Base-by-base conservation (phyloP, 768 basidiomycete species). In the Mycena maculata region DNA sequence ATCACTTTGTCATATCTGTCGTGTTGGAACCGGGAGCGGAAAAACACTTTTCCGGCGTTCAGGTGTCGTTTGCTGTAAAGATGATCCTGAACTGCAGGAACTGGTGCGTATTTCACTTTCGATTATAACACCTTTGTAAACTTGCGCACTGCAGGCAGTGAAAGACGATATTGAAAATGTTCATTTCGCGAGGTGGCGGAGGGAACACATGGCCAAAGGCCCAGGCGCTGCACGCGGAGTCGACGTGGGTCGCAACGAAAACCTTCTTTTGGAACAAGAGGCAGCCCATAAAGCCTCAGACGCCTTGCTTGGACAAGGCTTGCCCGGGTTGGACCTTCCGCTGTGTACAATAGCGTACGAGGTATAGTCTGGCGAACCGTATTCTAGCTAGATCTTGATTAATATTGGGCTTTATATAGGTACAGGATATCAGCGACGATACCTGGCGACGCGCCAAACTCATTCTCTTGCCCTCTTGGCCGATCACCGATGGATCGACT, bases 381-480 rank as follows among this genome's bases (percentile, higher is more conserved):
- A 27, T 59, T 22, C 27, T 44, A 18, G 55, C 49, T 20, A 55
- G 22, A 22, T 44, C 23, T 48, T 2, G 31, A 48, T 48, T 38
- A 36, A 36, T 15, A 30, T 28, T 28, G 27, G 15, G 30, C 30
- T 47, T 48, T 48, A 59, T 48, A 12, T 48, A 59, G 57, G 45
- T 59, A 11, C 57, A 59, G 57, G 57, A 59, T 48, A 25, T 2
- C 44, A 59, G 57, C 45, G 20, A 38, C 23, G 57, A 59, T 38
- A 59, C 57, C 33, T 59, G 57, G 57, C 44, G 23, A 22, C 20
- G 57, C 1, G 57, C 57, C 45, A 59, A 47, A 48, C 57, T 59
- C 57, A 18, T 59, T 33, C 57, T 59, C 57, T 48, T 59, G 44
- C 57, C 57, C 30, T 47, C 44, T 27, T 59, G 57, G 57, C 57